These are phyloP conservation scores for Penicillium sp. DNA, from an alignment of 2,329 filamentous ascomycete species.

Conservation along the genomic window DNA sequence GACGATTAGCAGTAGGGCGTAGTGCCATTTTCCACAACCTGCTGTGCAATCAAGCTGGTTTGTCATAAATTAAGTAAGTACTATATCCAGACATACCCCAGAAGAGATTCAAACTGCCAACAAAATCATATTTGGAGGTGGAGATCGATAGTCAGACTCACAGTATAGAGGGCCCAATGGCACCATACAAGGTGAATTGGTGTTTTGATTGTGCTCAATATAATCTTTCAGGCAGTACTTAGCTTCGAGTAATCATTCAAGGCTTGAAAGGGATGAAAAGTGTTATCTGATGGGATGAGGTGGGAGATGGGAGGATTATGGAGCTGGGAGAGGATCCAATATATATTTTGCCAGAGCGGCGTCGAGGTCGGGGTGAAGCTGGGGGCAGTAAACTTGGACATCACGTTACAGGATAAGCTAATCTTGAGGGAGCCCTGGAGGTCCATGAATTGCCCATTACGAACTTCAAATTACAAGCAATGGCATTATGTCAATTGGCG, in stretches of 20 bases:
- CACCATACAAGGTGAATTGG: not conserved
- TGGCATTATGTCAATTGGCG: not conserved
- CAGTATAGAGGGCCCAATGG: not conserved
- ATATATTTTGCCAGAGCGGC: constrained; percentile 6
- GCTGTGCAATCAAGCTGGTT: not conserved
- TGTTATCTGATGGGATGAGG: not conserved
- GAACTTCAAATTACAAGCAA: not conserved
- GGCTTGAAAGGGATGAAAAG: not conserved
- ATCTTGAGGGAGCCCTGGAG: not conserved
- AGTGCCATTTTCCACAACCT: not conserved
- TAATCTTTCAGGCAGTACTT: not conserved
- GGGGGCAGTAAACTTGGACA: not conserved
- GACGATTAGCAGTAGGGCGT: not conserved
- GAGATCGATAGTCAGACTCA: not conserved
- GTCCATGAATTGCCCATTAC: not conserved
- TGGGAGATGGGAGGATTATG: not conserved
- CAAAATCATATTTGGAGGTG: too few species aligned
- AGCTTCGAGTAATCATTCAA: not conserved
- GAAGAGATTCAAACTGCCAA: not conserved
- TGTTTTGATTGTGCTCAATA: not conserved
- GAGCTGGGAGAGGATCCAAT: not conserved
- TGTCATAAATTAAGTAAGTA: not conserved
- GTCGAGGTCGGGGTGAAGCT: not conserved
- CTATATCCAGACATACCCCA: not conserved
- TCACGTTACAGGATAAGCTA: not conserved